phyloP scores from a whole-genome alignment of 768 basidiomycete genomes.

The Boletellus emodensis region DNA sequence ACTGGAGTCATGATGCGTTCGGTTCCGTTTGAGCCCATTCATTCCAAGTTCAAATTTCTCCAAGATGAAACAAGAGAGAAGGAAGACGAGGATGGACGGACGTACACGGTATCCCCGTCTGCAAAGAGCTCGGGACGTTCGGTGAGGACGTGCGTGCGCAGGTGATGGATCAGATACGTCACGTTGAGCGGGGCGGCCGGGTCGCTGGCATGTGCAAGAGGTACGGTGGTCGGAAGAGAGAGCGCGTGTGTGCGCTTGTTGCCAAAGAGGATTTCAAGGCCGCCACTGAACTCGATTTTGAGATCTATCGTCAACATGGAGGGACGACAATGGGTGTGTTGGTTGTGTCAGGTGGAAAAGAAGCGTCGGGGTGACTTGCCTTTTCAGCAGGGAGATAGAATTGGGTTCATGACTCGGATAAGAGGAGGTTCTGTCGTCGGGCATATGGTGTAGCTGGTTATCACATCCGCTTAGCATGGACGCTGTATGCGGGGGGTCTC shows the following conservation, averaged over 20 bases:
- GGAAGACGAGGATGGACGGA: constrained; percentile 4
- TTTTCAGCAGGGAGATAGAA: background rate
- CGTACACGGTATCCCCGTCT: constrained; percentile 83
- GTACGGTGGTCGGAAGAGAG: constrained; percentile 45
- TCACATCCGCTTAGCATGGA: constrained; percentile 38
- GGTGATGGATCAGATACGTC: constrained; percentile 71
- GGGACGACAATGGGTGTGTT: background rate
- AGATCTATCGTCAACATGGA: constrained; percentile 32
- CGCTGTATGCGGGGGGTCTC: constrained; percentile 36
- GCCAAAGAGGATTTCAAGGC: constrained; percentile 80
- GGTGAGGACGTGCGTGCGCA: constrained; percentile 72
- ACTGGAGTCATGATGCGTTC: constrained; percentile 37
- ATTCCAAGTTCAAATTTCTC: too few relatives aligned
- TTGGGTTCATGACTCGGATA: too few relatives aligned
- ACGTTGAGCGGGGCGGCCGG: constrained; percentile 39
- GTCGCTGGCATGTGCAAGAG: too few relatives aligned
- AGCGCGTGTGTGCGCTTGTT: constrained; percentile 61
- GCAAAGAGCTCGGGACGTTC: constrained; percentile 88
- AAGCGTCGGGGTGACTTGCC: too few relatives aligned
- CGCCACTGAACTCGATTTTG: constrained; percentile 78
- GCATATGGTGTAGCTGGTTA: constrained; percentile 41
- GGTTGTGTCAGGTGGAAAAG: too few relatives aligned
- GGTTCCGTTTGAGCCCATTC: too few relatives aligned
- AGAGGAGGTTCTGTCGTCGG: constrained; percentile 1
- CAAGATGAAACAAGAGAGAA: too few relatives aligned